These are phyloP conservation scores for Delphinella strobiligena DNA, from an alignment of 2,329 filamentous ascomycete species.

Conservation along the genomic window DNA sequence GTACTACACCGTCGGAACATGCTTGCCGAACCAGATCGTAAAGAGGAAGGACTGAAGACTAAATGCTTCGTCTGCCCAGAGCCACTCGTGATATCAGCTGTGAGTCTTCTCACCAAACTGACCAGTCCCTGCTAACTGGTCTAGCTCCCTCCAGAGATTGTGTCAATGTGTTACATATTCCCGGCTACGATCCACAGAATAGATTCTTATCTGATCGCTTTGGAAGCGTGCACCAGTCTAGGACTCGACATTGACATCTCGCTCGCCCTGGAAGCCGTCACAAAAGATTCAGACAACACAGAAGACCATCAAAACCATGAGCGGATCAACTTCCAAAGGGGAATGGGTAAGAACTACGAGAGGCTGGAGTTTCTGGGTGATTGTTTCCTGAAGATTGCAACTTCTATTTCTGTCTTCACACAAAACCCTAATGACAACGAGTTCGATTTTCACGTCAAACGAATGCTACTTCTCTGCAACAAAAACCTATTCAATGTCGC, in stretches of 20 bases:
- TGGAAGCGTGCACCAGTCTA: constrained; percentile 60
- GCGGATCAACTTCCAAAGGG: constrained; percentile 62
- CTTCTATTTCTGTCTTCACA: constrained; percentile 75
- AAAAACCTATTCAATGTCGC: constrained; percentile 75
- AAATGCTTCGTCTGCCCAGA: constrained; percentile 58
- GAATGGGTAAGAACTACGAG: constrained; percentile 93
- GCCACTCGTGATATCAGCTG: constrained; percentile 62
- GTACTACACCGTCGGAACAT: constrained; percentile 72
- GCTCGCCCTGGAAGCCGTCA: constrained; percentile 77
- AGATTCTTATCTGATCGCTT: constrained; percentile 67
- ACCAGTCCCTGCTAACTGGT: neutral
- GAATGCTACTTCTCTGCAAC: constrained; percentile 88
- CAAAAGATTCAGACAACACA: constrained; percentile 80
- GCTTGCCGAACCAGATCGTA: constrained; percentile 53
- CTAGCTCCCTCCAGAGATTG: constrained; percentile 57
- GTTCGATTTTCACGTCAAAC: constrained; percentile 75
- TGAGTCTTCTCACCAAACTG: constrained; percentile 39
- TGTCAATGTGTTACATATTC: constrained; percentile 61
- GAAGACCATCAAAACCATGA: constrained; percentile 54
- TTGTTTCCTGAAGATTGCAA: constrained; percentile 90
- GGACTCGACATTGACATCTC: constrained; percentile 52
- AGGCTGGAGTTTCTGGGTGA: constrained; percentile 88
- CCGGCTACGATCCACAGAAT: constrained; percentile 77
- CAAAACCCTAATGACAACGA: constrained; percentile 67
- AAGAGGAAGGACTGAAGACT: constrained; percentile 36